Percentiles rank a stretch among this genome's conserved stretches.
Conservation (phyloP, 495 filamentous ascomycete species). For the Neurospora hispaniola region DNA sequence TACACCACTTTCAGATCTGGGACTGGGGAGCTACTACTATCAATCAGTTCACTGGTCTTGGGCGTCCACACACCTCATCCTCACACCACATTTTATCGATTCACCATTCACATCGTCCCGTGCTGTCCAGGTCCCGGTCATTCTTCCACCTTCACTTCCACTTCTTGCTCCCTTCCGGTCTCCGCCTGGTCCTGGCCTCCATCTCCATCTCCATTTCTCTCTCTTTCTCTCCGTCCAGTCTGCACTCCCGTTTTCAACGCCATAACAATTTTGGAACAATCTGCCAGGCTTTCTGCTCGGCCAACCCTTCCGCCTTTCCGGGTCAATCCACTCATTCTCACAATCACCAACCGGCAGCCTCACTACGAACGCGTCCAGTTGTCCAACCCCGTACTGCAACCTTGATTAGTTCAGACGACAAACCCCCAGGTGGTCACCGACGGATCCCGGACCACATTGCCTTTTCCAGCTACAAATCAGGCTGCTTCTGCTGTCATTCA, state of each 20-base stretch:
- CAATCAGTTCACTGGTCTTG: not conserved
- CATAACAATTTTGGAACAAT: not conserved
- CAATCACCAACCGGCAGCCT: not conserved
- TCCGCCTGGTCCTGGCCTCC: not conserved
- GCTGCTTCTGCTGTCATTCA: not conserved
- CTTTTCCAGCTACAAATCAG: not conserved
- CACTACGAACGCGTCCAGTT: not conserved
- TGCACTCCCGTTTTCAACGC: not conserved
- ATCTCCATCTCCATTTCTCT: slow-evolving; percentile 4
- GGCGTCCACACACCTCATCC: slow-evolving; percentile 8
- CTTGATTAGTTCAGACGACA: not conserved
- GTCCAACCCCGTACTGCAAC: not conserved
- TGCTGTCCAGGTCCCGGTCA: slow-evolving; percentile 12
- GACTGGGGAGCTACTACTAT: not conserved
- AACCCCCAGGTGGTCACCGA: not conserved
- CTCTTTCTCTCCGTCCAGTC: slow-evolving; percentile 3
- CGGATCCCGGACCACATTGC: not conserved
- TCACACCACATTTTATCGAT: slow-evolving; percentile 10
- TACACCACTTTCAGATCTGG: not conserved
- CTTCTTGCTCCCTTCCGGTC: not conserved
- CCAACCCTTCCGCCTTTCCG: not conserved
- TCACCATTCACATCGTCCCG: slow-evolving; percentile 12
- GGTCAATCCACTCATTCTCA: not conserved
- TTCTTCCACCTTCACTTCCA: slow-evolving; percentile 9
- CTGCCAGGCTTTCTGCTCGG: not conserved